A percentile compares a stretch with the other conserved stretches of the same genome.
These are phyloP conservation scores for Verticillium dahliae DNA, from an alignment of 2,329 filamentous ascomycete genomes.

Conservation along the genomic window DNA sequence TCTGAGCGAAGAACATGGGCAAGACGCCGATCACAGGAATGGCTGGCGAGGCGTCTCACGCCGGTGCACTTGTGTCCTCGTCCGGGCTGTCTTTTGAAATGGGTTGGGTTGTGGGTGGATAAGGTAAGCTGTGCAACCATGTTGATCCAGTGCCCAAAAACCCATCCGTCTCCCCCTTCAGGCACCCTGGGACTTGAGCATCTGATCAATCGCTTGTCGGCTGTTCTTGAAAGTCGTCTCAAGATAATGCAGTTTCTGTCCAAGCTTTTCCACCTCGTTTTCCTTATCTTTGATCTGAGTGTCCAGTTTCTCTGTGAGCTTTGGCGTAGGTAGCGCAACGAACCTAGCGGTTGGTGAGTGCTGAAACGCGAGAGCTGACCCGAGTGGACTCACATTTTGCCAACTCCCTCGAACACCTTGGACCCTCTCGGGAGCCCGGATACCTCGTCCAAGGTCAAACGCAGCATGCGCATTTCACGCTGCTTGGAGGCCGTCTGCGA, in stretches of 20 bases:
- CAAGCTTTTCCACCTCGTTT: slow-evolving; percentile 70
- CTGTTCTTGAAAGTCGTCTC: slow-evolving; percentile 96
- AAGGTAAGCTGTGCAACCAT: no score
- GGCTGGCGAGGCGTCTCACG: no score
- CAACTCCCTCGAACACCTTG: slow-evolving; percentile 87
- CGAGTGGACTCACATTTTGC: slow-evolving; percentile 68
- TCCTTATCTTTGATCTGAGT: slow-evolving; percentile 69
- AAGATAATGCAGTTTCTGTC: slow-evolving; percentile 86
- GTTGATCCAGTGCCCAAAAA: background rate
- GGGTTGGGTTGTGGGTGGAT: no score
- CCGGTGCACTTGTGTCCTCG: no score
- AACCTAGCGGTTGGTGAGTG: slow-evolving; percentile 58
- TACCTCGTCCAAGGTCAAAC: slow-evolving; percentile 80
- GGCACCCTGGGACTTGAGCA: slow-evolving; percentile 44
- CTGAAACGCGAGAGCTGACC: background rate
- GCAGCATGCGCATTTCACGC: slow-evolving; percentile 80
- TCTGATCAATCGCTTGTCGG: slow-evolving; percentile 82
- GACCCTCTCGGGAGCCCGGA: slow-evolving; percentile 68
- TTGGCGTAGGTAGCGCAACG: slow-evolving; percentile 65
- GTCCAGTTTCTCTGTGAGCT: slow-evolving; percentile 69
- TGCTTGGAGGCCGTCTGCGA: slow-evolving; percentile 81
- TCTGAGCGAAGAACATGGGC: no score
- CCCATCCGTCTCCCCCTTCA: background rate
- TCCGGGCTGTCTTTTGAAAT: no score
- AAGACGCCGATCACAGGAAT: no score